Conservation (phyloP, 208 protist genomes). For the Leishmania guyanensis region DNA sequence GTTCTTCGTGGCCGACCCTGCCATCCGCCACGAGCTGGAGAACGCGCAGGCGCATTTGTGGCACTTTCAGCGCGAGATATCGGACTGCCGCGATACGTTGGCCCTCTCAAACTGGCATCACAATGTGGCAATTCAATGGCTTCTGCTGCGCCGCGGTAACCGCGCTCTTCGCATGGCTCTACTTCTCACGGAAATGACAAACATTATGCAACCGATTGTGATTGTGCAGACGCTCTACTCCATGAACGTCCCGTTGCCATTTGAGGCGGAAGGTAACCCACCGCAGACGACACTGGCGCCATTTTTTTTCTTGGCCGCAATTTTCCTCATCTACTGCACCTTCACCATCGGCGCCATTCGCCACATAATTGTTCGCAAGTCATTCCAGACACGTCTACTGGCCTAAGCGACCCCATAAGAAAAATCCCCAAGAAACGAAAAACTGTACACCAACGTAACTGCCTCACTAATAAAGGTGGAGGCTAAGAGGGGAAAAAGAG, state of each 20-base stretch:
- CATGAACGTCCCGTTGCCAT: slow-evolving; percentile 83
- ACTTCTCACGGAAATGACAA: slow-evolving; percentile 71
- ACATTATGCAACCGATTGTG: slow-evolving; percentile 84
- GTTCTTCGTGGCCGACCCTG: slow-evolving; percentile 58
- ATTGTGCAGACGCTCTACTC: slow-evolving; percentile 81
- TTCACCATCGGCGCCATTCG: slow-evolving; percentile 43
- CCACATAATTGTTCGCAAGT: slow-evolving; percentile 40
- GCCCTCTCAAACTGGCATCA: slow-evolving; percentile 87
- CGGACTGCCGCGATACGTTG: slow-evolving; percentile 81
- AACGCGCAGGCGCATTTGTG: slow-evolving; percentile 67
- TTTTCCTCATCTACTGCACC: slow-evolving; percentile 49
- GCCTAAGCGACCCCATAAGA: slow-evolving; percentile 17
- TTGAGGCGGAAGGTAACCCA: slow-evolving; percentile 53
- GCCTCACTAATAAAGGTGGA: background rate
- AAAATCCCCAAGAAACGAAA: background rate
- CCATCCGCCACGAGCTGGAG: slow-evolving; percentile 57
- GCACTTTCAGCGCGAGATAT: slow-evolving; percentile 73
- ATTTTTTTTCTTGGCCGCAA: slow-evolving; percentile 65
- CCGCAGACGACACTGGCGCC: slow-evolving; percentile 43
- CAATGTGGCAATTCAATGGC: slow-evolving; percentile 79
- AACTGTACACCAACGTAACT: background rate
- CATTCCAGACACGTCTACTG: slow-evolving; percentile 67
- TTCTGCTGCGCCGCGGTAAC: slow-evolving; percentile 66
- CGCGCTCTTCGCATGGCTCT: slow-evolving; percentile 74
- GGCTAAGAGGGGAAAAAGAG: background rate